These are phyloP conservation scores for Colletotrichum somersetense DNA, from an alignment of 2,329 filamentous ascomycete genomes.

Conservation along the genomic window DNA sequence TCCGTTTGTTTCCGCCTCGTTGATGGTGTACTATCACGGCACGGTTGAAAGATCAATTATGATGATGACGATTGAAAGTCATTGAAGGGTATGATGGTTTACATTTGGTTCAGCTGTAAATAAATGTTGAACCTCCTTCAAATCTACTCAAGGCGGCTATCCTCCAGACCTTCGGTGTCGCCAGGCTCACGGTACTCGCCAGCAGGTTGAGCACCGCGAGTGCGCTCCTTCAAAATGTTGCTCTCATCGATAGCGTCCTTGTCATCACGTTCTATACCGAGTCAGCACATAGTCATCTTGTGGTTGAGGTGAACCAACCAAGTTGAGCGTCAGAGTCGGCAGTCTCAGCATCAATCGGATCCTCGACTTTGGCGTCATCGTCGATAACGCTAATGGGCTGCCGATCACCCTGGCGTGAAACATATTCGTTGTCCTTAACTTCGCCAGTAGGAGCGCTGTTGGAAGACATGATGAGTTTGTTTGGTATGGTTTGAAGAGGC, in stretches of 20 bases:
- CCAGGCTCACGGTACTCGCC: conserved; percentile 51
- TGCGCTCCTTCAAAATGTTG: conserved; percentile 54
- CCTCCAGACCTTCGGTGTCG: conserved; percentile 49
- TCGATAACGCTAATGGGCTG: conserved; percentile 51
- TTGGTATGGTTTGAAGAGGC: not conserved
- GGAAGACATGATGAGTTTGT: conserved; percentile 22
- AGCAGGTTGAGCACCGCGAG: conserved; percentile 48
- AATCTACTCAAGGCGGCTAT: conserved; percentile 4
- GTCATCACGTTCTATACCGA: conserved; percentile 50
- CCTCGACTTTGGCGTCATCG: conserved; percentile 50
- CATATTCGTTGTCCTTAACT: conserved; percentile 46
- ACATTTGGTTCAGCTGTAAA: not conserved
- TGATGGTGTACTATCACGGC: not conserved
- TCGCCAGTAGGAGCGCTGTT: conserved; percentile 22
- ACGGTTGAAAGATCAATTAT: too few relatives aligned
- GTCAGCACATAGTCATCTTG: not conserved
- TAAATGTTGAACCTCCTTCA: not conserved
- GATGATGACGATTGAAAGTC: not conserved
- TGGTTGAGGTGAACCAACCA: conserved; percentile 44
- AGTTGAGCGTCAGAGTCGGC: conserved; percentile 53
- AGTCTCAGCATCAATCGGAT: conserved; percentile 48
- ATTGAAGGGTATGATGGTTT: not conserved
- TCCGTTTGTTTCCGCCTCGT: too few relatives aligned
- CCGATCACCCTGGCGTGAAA: conserved; percentile 50
- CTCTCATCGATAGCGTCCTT: conserved; percentile 53